These are phyloP conservation scores for Saccharomyces hybrid DNA, from an alignment of 1,139 yeast genomes.

Conservation along the genomic window DNA sequence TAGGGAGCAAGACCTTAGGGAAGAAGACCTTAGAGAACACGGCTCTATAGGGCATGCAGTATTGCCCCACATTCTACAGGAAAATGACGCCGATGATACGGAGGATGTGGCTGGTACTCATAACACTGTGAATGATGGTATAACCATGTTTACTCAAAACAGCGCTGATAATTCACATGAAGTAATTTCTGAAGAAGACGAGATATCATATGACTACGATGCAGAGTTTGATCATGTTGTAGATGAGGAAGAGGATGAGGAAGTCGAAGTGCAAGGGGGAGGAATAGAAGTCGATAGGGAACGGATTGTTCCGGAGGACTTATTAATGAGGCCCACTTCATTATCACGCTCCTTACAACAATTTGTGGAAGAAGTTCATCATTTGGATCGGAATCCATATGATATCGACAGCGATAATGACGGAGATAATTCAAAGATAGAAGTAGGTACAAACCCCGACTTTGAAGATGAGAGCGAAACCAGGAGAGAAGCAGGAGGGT, in stretches of 20 bases:
- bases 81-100: conserved; percentile 7
- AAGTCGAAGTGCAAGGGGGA: conserved; percentile 1
- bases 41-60: neutral
- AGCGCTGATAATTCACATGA: neutral
- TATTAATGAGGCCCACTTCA: neutral
- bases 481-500: conserved; percentile 6
- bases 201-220: conserved; percentile 18
- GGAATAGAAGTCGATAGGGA: neutral
- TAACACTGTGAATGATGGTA: conserved; percentile 1
- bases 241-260: conserved; percentile 15
- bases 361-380: conserved; percentile 18
- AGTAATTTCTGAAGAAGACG: conserved; percentile 14
- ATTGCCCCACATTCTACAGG: conserved; percentile 8
- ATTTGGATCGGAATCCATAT: conserved; percentile 15
- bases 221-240: conserved; percentile 18
- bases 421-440: conserved; percentile 2
- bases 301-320: neutral
- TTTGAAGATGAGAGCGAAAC: conserved; percentile 1
- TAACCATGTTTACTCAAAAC: neutral
- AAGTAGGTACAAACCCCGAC: neutral
- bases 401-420: conserved; percentile 14
- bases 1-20: neutral
- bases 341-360: conserved; percentile 15
- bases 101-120: conserved; percentile 4
- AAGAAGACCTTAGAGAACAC: neutral